Conservation (phyloP, 805 yeast species). For the Wickerhamomyces alni region DNA sequence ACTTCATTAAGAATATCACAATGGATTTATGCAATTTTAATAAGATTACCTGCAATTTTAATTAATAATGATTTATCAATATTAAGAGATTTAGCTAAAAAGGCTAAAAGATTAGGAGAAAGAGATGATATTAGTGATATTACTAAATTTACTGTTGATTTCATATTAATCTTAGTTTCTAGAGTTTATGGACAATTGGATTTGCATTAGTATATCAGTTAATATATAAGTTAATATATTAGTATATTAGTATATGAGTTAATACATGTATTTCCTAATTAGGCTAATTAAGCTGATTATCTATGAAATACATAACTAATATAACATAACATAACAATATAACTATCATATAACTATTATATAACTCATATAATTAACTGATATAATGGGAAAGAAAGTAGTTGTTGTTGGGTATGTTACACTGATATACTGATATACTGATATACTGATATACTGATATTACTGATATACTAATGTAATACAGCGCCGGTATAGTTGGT, state of each 20-base stretch:
- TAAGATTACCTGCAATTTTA: constrained; percentile 12
- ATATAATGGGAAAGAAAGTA: constrained; percentile 5
- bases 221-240: too few species aligned
- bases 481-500: constrained; percentile 53
- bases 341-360: constrained; percentile 25
- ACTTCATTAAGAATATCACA: constrained; percentile 8
- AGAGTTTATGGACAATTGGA: constrained; percentile 15
- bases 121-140: constrained; percentile 5
- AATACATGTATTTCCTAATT: too few species aligned
- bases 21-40: constrained; percentile 17
- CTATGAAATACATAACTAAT: too few species aligned
- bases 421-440: not conserved
- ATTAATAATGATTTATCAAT: constrained; percentile 13
- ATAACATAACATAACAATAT: constrained; percentile 41
- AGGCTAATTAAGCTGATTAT: too few species aligned
- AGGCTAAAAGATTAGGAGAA: constrained; percentile 7
- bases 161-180: constrained; percentile 10
- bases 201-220: constrained; percentile 21
- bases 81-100: constrained; percentile 15
- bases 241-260: too few species aligned
- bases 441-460: not conserved
- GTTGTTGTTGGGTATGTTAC: constrained; percentile 14
- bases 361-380: too few species aligned
- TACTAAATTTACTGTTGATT: constrained; percentile 8
- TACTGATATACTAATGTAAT: not conserved